Evolutionary conservation across 768 basidiomycete species (phyloP), one percentile per base, ranked within the genome.

Genomic region (Gyrodon lividus): DNA sequence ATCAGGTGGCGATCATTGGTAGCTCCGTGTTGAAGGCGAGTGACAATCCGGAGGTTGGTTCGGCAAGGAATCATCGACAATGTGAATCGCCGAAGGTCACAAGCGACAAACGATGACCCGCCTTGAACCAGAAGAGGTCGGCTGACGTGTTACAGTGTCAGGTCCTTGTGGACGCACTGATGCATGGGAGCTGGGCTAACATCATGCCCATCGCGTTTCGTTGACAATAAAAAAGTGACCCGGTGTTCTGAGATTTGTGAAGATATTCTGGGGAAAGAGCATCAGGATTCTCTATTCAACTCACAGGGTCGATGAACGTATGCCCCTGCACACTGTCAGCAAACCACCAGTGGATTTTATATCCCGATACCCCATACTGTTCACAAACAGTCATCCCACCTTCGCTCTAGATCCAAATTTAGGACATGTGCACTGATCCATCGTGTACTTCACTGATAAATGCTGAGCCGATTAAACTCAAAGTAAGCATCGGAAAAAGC

Each of bases 401-500:
- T 41, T 7, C 13, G 16, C 6, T 6, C 16, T 43, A 26, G 14
- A 43, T 23, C 20, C 22, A 22, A 42, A 42, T 8, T 28, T 28
- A 28, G 8, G 28, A 28, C 10, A 28, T 41, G 17, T 22, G n/a
- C 14, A 8, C 16, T 22, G 6, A 1, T 24, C 12, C 13, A 42
- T 24, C 22, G 9, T 10, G 40, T 22, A 7, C 40, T 26, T 56
- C 34, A 60, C 10, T 60, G 10, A 60, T 74, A 75, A 17, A 75
- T 65, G 34, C 63, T 57, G 20, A 75, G 42, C 12, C 63, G 59
- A 41, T 66, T 66, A 55, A 75, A 61, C 20, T 70, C 67, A 59
- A 70, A 75, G 56, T 68, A 74, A 8, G 74, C 70, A 20, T 70
- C 64, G n/a, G 48, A 30, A 55, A 74, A 73, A 12, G 70, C 72